Conservation (phyloP, 176 grass and related monocot genomes). For the Triticum monococcum region DNA sequence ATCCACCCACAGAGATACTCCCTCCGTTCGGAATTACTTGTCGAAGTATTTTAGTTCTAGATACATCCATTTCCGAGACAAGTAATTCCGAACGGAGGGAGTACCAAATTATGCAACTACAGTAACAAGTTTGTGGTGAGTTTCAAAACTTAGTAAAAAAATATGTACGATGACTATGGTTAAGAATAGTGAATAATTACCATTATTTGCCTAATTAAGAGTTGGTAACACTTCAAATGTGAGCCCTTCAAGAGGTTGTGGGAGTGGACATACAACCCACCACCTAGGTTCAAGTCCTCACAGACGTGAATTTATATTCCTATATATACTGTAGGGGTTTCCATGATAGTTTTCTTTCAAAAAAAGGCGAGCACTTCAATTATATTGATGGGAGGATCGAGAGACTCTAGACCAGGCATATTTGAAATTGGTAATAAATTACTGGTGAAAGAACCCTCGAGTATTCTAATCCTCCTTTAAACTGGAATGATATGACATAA, state of each 20-base stretch:
- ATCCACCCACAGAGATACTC: not conserved
- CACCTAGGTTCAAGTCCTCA: not conserved
- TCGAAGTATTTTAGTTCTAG: no score
- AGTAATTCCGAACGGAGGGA: no score
- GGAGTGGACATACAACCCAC: not conserved
- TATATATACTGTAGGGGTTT: not conserved
- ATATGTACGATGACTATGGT: not conserved
- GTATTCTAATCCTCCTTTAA: not conserved
- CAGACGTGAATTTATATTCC: not conserved
- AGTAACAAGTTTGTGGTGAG: not conserved
- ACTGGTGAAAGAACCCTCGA: not conserved
- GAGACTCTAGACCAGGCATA: not conserved
- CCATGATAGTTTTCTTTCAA: no score
- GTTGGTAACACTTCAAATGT: not conserved
- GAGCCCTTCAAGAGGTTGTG: not conserved
- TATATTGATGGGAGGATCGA: not conserved
- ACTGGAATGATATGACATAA: conserved; percentile 19
- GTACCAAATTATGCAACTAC: not conserved
- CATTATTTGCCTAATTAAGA: not conserved
- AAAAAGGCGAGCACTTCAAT: not conserved
- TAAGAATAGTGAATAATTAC: not conserved
- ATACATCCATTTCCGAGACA: no score
- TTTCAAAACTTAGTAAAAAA: not conserved
- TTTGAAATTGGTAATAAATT: not conserved
- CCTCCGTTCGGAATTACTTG: no score